Conservation (phyloP, 1,284 basidiomycete species). For the Ceratobasidium sp. region DNA sequence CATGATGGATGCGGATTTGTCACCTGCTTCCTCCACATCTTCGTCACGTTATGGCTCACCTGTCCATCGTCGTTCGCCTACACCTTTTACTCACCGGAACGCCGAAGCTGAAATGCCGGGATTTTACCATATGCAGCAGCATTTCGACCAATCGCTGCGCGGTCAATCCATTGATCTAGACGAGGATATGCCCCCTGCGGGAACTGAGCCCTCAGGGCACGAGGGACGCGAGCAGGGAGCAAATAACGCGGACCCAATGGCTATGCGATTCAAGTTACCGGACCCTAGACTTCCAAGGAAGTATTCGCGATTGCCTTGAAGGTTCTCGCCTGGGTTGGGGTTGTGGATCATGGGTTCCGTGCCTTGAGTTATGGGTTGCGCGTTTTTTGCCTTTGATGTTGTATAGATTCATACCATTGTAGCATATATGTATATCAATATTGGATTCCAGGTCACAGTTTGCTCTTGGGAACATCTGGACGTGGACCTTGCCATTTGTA, state of each 20-base stretch:
- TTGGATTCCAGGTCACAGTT: conserved; percentile 2
- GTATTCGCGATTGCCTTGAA: conserved; percentile 19
- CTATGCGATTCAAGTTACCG: conserved; percentile 15
- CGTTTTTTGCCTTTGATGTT: conserved; percentile 15
- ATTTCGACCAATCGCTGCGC: conserved; percentile 6
- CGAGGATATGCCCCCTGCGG: conserved; percentile 9
- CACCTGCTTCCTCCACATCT: conserved; percentile 10
- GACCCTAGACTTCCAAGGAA: conserved; percentile 20
- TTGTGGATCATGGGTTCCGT: background rate
- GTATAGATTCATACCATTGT: conserved; percentile 32
- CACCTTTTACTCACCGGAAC: conserved; percentile 17
- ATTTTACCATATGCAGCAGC: background rate
- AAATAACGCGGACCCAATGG: conserved; percentile 5
- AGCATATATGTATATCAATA: conserved; percentile 31
- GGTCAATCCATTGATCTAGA: conserved; percentile 2
- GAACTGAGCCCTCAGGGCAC: conserved; percentile 31
- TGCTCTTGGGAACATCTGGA: conserved; percentile 20
- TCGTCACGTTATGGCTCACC: conserved; percentile 29
- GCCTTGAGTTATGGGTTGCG: conserved; percentile 3
- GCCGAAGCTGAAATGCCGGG: background rate
- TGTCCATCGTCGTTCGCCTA: conserved; percentile 7
- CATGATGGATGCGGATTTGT: conserved; percentile 10
- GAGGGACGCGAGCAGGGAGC: conserved; percentile 21
- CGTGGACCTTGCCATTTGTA: conserved; percentile 27
- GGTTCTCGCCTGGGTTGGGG: background rate